Evolutionary conservation across 75 land plant genomes (phyloP).

Genomic region (Picea sitchensis): DNA sequence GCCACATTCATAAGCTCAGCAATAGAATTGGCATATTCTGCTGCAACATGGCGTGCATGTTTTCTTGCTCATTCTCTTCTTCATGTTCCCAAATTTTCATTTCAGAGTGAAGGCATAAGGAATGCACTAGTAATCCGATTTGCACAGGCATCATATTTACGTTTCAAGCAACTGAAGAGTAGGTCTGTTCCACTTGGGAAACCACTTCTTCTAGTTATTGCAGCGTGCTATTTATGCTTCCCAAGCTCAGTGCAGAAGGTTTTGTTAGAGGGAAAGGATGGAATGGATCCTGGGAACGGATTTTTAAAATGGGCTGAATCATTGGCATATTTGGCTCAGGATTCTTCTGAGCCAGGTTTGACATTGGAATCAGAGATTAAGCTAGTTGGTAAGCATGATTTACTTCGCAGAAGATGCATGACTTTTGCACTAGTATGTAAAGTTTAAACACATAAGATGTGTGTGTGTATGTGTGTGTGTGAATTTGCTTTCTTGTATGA

Average conservation of each 20-base stretch:
- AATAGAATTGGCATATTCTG: conserved; percentile 53
- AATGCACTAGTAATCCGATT: conserved; percentile 39
- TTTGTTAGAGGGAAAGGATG: conserved; percentile 23
- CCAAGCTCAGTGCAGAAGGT: conserved; percentile 57
- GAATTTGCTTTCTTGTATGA: too few species aligned
- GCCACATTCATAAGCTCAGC: conserved; percentile 55
- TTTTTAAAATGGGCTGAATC: conserved; percentile 52
- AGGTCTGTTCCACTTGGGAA: conserved; percentile 58
- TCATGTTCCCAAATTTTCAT: conserved; percentile 53
- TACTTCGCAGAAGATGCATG: neutral
- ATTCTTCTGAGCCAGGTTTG: conserved; percentile 35
- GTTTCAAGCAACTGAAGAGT: conserved; percentile 37
- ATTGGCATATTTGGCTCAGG: conserved; percentile 28
- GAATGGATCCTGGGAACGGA: conserved; percentile 23
- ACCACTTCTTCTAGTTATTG: conserved; percentile 61
- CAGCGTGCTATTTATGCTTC: conserved; percentile 57
- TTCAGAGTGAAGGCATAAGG: conserved; percentile 48
- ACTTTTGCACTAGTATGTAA: neutral
- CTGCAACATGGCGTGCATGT: conserved; percentile 86
- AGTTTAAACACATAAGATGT: neutral
- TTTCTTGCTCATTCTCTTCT: conserved; percentile 57
- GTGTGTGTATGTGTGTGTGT: too few species aligned
- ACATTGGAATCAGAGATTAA: conserved; percentile 60
- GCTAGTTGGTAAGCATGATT: conserved; percentile 49
- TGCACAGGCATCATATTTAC: conserved; percentile 48